These are phyloP conservation scores for Cladosporium halotolerans DNA, from an alignment of 2,329 filamentous ascomycete genomes.

Conservation along the genomic window DNA sequence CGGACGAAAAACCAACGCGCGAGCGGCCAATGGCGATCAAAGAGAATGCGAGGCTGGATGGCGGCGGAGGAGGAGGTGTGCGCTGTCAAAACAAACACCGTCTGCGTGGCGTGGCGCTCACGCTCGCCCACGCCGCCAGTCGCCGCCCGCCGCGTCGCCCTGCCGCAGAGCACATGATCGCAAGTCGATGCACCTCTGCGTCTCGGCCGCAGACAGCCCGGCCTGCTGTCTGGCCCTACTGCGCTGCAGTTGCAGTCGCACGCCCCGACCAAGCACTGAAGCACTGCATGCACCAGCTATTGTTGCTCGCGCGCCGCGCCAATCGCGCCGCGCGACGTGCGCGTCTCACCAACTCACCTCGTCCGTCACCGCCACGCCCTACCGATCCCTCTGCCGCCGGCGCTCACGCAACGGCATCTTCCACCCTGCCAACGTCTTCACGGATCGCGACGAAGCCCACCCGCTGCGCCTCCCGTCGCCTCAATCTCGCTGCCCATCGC, in stretches of 20 bases:
- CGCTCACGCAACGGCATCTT: constrained; percentile 3
- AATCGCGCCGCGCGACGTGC: no score
- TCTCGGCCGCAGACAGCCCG: background rate
- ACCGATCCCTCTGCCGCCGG: background rate
- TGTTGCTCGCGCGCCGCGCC: background rate
- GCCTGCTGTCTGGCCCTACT: background rate
- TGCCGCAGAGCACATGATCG: background rate
- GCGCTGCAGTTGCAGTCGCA: constrained; percentile 5
- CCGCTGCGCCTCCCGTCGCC: constrained; percentile 6
- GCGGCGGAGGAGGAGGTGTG: background rate
- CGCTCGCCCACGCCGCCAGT: background rate
- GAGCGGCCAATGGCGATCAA: background rate
- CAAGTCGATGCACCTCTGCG: background rate
- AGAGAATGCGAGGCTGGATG: background rate
- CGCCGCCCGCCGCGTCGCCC: background rate
- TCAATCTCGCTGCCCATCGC: background rate
- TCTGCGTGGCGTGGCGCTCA: background rate
- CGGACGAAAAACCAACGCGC: no score
- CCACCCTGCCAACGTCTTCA: constrained; percentile 2
- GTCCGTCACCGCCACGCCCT: no score
- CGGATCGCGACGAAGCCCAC: constrained; percentile 6
- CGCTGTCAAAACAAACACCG: background rate
- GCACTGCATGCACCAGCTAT: background rate
- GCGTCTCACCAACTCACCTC: no score
- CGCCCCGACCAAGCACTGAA: background rate